Evolutionary conservation across 169 alveolate genomes (phyloP).

Genomic region (Plasmodium coatneyi): DNA sequence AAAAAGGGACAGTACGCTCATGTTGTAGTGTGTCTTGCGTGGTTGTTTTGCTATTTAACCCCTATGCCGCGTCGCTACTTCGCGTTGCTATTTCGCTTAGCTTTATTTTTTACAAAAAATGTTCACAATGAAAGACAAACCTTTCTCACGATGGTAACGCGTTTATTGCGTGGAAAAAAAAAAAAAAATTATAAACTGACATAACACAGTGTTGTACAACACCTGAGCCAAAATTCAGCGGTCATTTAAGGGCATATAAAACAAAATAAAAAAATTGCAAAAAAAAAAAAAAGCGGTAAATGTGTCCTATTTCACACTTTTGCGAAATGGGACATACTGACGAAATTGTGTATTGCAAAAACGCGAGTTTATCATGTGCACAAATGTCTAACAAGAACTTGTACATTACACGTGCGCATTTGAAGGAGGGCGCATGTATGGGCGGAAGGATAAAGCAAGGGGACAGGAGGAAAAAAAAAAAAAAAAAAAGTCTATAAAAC

Average conservation of each 20-base stretch:
- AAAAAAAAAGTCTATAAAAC: background rate
- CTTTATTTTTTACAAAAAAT: constrained; percentile 1
- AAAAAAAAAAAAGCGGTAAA: background rate
- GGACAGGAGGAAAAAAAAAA: background rate
- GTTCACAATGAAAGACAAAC: background rate
- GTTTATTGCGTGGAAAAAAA: background rate
- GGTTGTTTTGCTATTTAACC: background rate
- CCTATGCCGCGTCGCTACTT: background rate
- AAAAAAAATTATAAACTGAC: background rate
- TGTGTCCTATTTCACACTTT: background rate
- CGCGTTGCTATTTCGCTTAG: too few relatives aligned
- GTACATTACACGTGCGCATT: background rate
- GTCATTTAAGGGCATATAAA: background rate
- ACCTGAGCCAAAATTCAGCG: background rate
- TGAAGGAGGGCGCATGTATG: background rate
- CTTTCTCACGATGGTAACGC: background rate
- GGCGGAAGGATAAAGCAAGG: background rate
- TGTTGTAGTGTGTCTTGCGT: background rate
- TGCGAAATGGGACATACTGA: background rate
- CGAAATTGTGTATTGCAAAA: background rate
- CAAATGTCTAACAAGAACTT: background rate
- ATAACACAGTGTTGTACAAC: background rate
- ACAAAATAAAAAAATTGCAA: background rate
- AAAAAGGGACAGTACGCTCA: constrained; percentile 71
- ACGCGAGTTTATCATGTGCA: background rate